phyloP scores from a whole-genome alignment of 1,284 basidiomycete species.

The Stygiomarasmius scandens region DNA sequence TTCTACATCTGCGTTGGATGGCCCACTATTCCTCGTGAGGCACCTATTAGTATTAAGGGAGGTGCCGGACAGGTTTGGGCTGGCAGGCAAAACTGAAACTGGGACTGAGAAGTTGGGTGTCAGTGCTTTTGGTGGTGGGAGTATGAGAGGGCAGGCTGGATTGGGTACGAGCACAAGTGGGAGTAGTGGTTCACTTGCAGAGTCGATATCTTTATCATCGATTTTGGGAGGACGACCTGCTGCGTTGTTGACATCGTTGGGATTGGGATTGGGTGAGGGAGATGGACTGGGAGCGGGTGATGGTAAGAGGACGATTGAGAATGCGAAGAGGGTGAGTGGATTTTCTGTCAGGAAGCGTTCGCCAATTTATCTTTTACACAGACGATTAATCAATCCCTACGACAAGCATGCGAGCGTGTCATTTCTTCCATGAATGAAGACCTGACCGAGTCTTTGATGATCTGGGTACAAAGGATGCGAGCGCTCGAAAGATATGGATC shows the following conservation, averaged over 20 bases:
- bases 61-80: conserved; percentile 76
- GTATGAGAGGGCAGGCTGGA: not conserved
- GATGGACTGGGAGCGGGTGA: not conserved
- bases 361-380: not conserved
- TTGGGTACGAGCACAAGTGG: not conserved
- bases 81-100: conserved; percentile 28
- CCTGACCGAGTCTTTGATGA: conserved; percentile 6
- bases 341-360: not conserved
- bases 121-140: not conserved
- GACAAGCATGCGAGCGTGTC: conserved; percentile 9
- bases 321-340: conserved; percentile 11
- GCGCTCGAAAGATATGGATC: conserved; percentile 5
- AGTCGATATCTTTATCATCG: not conserved
- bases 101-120: not conserved
- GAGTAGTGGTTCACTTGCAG: not conserved
- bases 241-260: not conserved
- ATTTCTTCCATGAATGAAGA: conserved; percentile 7
- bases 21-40: conserved; percentile 82
- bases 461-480: conserved; percentile 12
- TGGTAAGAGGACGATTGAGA: conserved; percentile 11
- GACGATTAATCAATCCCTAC: conserved; percentile 13
- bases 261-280: not conserved
- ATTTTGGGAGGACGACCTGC: not conserved
- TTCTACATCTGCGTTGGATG: conserved; percentile 50
- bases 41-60: conserved; percentile 93